Evolutionary conservation across 2,329 filamentous ascomycete species (phyloP).

Genomic region (Didymella segeticola): DNA sequence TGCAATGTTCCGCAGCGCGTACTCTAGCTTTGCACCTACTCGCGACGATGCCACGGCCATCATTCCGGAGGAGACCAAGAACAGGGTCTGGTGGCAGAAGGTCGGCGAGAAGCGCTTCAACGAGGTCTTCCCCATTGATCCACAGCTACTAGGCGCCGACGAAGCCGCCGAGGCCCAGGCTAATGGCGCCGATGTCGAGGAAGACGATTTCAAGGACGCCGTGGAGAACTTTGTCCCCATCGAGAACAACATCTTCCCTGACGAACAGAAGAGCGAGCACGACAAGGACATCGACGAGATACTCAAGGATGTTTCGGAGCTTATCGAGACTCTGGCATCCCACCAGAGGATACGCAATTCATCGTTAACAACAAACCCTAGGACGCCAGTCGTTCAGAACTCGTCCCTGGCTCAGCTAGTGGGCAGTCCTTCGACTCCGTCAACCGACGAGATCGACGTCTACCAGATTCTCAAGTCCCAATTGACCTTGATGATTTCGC

Average conservation of each 20-base stretch:
- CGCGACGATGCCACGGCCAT: constrained; percentile 76
- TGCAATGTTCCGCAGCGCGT: constrained; percentile 75
- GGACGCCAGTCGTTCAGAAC: constrained; percentile 72
- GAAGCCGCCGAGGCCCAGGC: constrained; percentile 44
- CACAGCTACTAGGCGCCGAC: constrained; percentile 49
- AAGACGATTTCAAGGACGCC: constrained; percentile 46
- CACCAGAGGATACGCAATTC: constrained; percentile 81
- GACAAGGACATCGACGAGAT: constrained; percentile 72
- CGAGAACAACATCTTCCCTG: constrained; percentile 30
- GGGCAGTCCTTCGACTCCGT: constrained; percentile 70
- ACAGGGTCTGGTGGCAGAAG: constrained; percentile 78
- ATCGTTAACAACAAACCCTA: constrained; percentile 68
- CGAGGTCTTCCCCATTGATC: constrained; percentile 65
- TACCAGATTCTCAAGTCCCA: constrained; percentile 80
- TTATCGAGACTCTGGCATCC: constrained; percentile 77
- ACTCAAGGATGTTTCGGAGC: constrained; percentile 74
- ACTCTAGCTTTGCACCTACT: constrained; percentile 79
- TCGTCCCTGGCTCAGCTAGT: constrained; percentile 61
- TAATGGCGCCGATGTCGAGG: constrained; percentile 47
- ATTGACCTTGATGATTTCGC: constrained; percentile 74
- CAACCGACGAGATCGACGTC: constrained; percentile 62
- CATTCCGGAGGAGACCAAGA: constrained; percentile 70
- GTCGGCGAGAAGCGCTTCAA: constrained; percentile 71
- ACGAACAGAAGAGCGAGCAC: constrained; percentile 51
- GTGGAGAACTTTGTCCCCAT: constrained; percentile 48